Percentiles rank a stretch among this genome's conserved stretches.
Evolutionary conservation across 2,329 filamentous ascomycete genomes (phyloP).

Genomic region (Macrophomina phaseolina): DNA sequence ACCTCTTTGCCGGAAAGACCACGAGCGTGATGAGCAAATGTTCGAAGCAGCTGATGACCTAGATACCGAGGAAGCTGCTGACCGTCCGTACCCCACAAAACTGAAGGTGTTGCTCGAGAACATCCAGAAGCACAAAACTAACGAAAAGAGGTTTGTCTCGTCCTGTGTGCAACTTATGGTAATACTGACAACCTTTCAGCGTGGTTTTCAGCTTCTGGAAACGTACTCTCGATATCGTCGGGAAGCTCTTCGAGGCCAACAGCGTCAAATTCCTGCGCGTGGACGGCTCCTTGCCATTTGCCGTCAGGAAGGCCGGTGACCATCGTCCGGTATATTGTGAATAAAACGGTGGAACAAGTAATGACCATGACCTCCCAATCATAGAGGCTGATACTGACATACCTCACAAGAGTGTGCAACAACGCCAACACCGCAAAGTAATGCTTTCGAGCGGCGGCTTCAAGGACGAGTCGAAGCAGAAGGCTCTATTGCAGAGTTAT

Average conservation of each 20-base stretch:
- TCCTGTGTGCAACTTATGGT: too few relatives aligned
- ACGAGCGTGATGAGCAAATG: neutral
- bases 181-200: slow-evolving; percentile 30
- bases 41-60: neutral
- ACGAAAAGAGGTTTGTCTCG: slow-evolving; percentile 33
- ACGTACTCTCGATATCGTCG: slow-evolving; percentile 40
- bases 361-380: neutral
- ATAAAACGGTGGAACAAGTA: slow-evolving; percentile 35
- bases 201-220: slow-evolving; percentile 46
- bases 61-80: neutral
- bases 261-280: slow-evolving; percentile 35
- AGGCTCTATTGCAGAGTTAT: neutral
- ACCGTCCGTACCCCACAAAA: slow-evolving; percentile 30
- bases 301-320: slow-evolving; percentile 33
- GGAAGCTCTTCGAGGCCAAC: slow-evolving; percentile 32
- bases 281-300: slow-evolving; percentile 30
- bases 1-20: neutral
- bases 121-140: slow-evolving; percentile 29
- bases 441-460: neutral
- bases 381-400: neutral
- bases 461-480: neutral
- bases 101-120: slow-evolving; percentile 33
- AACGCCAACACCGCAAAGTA: neutral
- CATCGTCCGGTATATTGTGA: slow-evolving; percentile 36
- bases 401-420: neutral